Base-by-base conservation (phyloP, 441 rosid species). In the Gossypium trilobum region DNA sequence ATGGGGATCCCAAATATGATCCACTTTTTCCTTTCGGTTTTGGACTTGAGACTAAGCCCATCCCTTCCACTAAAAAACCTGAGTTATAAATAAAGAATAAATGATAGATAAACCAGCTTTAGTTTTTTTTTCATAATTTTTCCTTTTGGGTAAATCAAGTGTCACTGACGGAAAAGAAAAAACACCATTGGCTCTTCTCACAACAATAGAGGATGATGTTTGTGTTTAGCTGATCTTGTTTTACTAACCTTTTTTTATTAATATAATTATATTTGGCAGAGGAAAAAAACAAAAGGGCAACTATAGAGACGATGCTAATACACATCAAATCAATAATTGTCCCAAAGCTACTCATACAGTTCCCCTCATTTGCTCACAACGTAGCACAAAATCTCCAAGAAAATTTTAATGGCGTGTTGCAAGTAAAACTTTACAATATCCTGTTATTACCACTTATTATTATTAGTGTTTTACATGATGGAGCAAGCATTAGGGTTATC, bases 401-500 rank as follows among this genome's bases (percentile, higher is more conserved):
- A 39, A 39, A 39, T 8, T 39, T 39, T 39, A 36, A 36, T 36
- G 44, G 44, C 44, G 44, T 39, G 44, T 39, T 39, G 44, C 22
- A 51, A 46, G n/a, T 50, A 14, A 22, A 67, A 48, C 58, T 55
- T 29, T 70, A 48, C 16, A 70, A 8, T 31, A 8, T 31, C 48
- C 16, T 4, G 16, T 52, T 69, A 52, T 36, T 63, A 63, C 5
- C 25, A 11, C 5, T n/a, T 2, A 0, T 5, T 48, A 50, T 20
- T 51, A 16, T 5, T 16, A 3, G 5, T 51, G 25, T 56, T 60
- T 76, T 84, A 92, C 96, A 92, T 88, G 73, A 90, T 77, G 36
- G 80, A 83, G 69, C 98, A 92, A 61, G 98, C 84, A 73, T 92
- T 77, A 39, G 98, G 92, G 58, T 92, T 92, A 0, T 92, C 95